These are phyloP conservation scores for Sporothrix dimorphospora DNA, from an alignment of 2,329 filamentous ascomycete genomes.

Conservation along the genomic window DNA sequence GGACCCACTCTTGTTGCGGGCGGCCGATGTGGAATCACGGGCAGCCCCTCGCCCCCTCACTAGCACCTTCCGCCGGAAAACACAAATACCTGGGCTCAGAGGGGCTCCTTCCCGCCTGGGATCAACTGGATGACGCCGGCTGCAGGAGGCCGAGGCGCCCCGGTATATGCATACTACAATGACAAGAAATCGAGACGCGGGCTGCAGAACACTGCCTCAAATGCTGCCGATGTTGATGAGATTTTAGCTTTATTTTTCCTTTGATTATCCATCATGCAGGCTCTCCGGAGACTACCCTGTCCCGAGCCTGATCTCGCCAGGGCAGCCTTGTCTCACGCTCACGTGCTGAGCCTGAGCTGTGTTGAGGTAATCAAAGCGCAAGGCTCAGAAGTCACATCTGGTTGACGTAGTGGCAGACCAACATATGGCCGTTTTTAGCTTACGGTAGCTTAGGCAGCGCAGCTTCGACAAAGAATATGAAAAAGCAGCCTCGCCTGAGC, in stretches of 20 bases:
- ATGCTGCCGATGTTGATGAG: background rate
- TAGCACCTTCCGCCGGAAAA: slow-evolving; percentile 14
- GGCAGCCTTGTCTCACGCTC: background rate
- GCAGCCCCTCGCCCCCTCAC: slow-evolving; percentile 10
- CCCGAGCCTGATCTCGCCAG: background rate
- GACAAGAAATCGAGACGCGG: background rate
- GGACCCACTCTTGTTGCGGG: background rate
- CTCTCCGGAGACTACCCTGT: background rate
- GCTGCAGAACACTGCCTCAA: too few species aligned
- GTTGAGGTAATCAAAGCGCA: background rate
- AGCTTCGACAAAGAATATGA: background rate
- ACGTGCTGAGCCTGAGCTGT: background rate
- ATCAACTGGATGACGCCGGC: background rate
- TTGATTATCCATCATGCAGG: slow-evolving; percentile 18
- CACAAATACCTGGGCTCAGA: background rate
- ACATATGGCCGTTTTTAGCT: background rate
- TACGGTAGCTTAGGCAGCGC: too few species aligned
- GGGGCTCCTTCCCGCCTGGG: slow-evolving; percentile 1
- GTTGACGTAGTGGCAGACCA: background rate
- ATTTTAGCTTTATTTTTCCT: background rate
- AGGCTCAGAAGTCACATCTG: background rate
- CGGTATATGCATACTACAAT: slow-evolving; percentile 6
- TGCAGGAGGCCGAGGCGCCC: background rate
- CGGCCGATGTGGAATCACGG: slow-evolving; percentile 23
- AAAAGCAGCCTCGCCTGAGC: background rate